Conservation (phyloP, 1,284 basidiomycete species). For the Ganoderma lingzhi region DNA sequence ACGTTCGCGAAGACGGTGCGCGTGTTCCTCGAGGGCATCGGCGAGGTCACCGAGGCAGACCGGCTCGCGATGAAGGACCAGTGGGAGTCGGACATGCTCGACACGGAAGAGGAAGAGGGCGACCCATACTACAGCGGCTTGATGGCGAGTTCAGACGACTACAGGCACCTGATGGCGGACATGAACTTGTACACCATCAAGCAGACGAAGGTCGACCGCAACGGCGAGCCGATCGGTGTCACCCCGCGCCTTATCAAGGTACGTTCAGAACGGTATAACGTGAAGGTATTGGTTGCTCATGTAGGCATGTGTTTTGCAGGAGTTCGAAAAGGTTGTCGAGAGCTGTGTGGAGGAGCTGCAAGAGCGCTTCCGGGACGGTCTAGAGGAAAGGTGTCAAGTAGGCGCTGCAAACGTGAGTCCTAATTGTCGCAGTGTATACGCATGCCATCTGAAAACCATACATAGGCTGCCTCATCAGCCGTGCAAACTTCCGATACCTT, state of each 20-base stretch:
- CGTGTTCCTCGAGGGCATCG: conserved; percentile 57
- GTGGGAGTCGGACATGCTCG: conserved; percentile 55
- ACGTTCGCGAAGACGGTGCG: conserved; percentile 57
- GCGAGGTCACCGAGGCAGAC: conserved; percentile 58
- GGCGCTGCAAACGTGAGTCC: conserved; percentile 57
- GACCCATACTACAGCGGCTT: conserved; percentile 38
- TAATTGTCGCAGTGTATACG: too few relatives aligned
- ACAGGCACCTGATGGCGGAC: conserved; percentile 18
- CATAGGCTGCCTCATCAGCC: conserved; percentile 57
- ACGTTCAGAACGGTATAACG: conserved; percentile 13
- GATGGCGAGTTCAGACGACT: conserved; percentile 35
- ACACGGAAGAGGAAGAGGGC: conserved; percentile 37
- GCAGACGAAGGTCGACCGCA: conserved; percentile 50
- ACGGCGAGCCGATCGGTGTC: conserved; percentile 53
- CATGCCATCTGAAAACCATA: not conserved
- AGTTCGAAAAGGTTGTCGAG: conserved; percentile 54
- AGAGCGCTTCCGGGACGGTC: conserved; percentile 56
- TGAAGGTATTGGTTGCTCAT: not conserved
- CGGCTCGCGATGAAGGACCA: conserved; percentile 55
- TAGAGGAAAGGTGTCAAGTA: conserved; percentile 62
- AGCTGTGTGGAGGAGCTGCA: conserved; percentile 55
- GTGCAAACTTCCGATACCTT: conserved; percentile 58
- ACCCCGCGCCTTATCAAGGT: conserved; percentile 55
- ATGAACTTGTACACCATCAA: conserved; percentile 45
- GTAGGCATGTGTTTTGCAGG: conserved; percentile 41